A percentile compares a stretch with the other conserved stretches of the same genome.
phyloP scores from a whole-genome alignment of 495 filamentous ascomycete genomes.

The Hypoxylon fuscum region DNA sequence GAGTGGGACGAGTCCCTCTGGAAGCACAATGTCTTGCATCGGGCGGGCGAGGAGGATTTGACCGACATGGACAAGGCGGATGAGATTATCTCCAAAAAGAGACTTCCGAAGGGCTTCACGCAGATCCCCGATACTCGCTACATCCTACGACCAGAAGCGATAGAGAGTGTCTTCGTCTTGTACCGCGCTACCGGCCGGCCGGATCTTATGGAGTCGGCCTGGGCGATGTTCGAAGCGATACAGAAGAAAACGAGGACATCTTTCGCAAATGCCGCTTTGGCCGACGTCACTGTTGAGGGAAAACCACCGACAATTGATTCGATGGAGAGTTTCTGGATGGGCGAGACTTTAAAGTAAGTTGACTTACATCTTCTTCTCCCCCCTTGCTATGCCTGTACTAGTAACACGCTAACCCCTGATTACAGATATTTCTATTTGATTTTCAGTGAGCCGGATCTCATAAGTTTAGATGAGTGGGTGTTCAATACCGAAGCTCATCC shows the following conservation, averaged over 20 bases:
- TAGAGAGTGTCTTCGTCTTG: slow-evolving; percentile 76
- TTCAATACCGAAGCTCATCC: slow-evolving; percentile 81
- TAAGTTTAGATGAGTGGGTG: slow-evolving; percentile 65
- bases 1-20: slow-evolving; percentile 48
- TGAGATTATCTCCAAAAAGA: slow-evolving; percentile 61
- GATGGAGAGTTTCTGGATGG: slow-evolving; percentile 63
- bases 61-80: slow-evolving; percentile 32
- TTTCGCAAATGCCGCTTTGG: slow-evolving; percentile 61
- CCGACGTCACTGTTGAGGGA: slow-evolving; percentile 48
- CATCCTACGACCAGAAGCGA: slow-evolving; percentile 75
- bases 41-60: slow-evolving; percentile 15
- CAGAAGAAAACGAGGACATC: slow-evolving; percentile 57
- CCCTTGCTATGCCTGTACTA: not conserved
- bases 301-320: slow-evolving; percentile 47
- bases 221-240: slow-evolving; percentile 67
- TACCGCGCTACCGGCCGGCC: slow-evolving; percentile 67
- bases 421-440: slow-evolving; percentile 78
- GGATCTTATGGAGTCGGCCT: slow-evolving; percentile 63
- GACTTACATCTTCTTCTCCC: not conserved
- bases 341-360: slow-evolving; percentile 72
- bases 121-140: slow-evolving; percentile 68
- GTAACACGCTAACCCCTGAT: not conserved
- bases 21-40: slow-evolving; percentile 18
- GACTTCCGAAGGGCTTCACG: slow-evolving; percentile 70
- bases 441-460: slow-evolving; percentile 72